Evolutionary conservation across 306 rosid species (phyloP).

Genomic region (Pyrus communis): DNA sequence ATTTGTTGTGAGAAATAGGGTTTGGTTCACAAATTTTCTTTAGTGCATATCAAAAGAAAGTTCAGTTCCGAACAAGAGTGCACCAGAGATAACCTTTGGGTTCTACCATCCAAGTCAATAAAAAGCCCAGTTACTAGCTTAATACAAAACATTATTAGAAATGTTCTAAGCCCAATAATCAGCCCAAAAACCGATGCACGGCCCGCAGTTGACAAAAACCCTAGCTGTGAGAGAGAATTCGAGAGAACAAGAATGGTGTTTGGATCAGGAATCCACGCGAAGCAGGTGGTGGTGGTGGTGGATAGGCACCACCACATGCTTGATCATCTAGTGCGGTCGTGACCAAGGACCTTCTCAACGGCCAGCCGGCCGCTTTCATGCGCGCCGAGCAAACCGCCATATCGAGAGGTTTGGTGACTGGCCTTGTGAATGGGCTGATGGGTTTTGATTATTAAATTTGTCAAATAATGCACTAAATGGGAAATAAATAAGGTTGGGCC

Average conservation of each 20-base stretch:
- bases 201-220: conserved; percentile 3
- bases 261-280: conserved; percentile 52
- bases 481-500: no score
- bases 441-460: no score
- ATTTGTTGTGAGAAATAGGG: background rate
- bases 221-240: conserved; percentile 6
- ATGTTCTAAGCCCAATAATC: background rate
- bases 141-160: background rate
- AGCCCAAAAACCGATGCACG: background rate
- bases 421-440: no score
- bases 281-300: conserved; percentile 41
- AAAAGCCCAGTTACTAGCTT: no score
- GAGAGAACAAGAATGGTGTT: conserved; percentile 40
- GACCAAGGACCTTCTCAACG: conserved; percentile 59
- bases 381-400: conserved; percentile 48
- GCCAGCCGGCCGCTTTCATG: conserved; percentile 43
- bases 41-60: no score
- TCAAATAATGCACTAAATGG: no score
- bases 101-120: background rate
- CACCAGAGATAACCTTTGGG: no score
- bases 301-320: conserved; percentile 62
- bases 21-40: no score
- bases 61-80: no score
- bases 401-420: conserved; percentile 43
- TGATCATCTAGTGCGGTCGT: conserved; percentile 48